A percentile compares a stretch with the other conserved stretches of the same genome.
These are phyloP conservation scores for Malassezia nana DNA, from an alignment of 1,284 basidiomycete species.

Conservation along the genomic window DNA sequence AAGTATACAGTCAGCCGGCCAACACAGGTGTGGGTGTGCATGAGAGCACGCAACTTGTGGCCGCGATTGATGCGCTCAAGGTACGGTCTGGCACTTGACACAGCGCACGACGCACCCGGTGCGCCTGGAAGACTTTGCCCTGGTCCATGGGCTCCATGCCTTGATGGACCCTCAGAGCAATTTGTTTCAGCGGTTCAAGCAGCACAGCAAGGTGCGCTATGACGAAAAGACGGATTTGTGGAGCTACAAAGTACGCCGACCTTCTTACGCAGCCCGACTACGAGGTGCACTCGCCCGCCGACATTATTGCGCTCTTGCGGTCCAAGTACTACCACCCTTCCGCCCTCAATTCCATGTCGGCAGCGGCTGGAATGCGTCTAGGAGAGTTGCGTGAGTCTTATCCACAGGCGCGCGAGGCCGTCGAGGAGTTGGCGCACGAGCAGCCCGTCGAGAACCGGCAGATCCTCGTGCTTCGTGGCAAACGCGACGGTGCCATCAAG, in stretches of 20 bases:
- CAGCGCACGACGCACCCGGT: constrained; percentile 67
- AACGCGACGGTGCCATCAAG: constrained; percentile 60
- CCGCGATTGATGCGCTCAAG: constrained; percentile 71
- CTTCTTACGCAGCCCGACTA: constrained; percentile 62
- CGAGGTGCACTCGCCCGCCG: constrained; percentile 68
- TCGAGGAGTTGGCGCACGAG: constrained; percentile 35
- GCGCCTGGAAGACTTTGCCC: constrained; percentile 71
- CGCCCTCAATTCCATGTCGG: constrained; percentile 19
- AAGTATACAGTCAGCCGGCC: constrained; percentile 70
- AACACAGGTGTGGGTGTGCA: constrained; percentile 70
- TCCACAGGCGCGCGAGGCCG: constrained; percentile 59
- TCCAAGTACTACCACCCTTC: constrained; percentile 30
- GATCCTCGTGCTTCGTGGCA: constrained; percentile 70
- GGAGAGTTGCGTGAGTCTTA: constrained; percentile 75
- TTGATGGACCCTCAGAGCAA: constrained; percentile 60
- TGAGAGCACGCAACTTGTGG: constrained; percentile 74
- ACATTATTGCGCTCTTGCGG: constrained; percentile 65
- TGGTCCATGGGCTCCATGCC: constrained; percentile 61
- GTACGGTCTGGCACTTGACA: constrained; percentile 10
- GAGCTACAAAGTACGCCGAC: constrained; percentile 59
- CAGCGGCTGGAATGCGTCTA: constrained; percentile 61
- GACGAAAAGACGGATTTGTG: constrained; percentile 74
- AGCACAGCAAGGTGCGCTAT: constrained; percentile 66
- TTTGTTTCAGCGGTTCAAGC: constrained; percentile 65
- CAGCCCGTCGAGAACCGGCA: constrained; percentile 63